These are phyloP conservation scores for Neckera pumila DNA, from an alignment of 225 moss, liverwort and hornwort genomes.

Conservation along the genomic window DNA sequence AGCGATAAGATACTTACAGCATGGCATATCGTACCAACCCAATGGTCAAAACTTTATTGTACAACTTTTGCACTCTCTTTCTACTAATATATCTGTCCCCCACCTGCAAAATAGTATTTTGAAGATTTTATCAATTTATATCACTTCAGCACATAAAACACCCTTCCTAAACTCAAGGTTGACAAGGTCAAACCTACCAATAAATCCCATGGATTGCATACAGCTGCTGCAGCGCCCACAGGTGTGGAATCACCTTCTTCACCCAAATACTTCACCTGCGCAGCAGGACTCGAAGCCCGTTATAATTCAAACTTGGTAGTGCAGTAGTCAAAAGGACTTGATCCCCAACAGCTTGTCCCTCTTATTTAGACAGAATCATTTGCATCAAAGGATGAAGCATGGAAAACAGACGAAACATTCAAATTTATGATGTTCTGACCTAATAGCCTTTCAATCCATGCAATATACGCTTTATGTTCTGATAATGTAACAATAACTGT, in stretches of 20 bases:
- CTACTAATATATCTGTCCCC: conserved; percentile 81
- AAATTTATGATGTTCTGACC: not conserved
- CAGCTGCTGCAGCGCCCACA: conserved; percentile 73
- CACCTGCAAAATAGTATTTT: conserved; percentile 35
- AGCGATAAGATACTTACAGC: conserved; percentile 37
- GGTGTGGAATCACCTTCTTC: conserved; percentile 77
- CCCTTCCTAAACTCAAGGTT: not conserved
- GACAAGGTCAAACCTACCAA: conserved; percentile 37
- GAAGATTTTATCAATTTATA: not conserved
- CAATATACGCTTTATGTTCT: not conserved
- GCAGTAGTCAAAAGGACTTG: not conserved
- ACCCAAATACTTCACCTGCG: conserved; percentile 82
- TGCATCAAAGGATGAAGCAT: not conserved
- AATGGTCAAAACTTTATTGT: conserved; percentile 51
- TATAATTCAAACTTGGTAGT: not conserved
- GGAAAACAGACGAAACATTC: not conserved
- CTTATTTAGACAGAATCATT: not conserved
- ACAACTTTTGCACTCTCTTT: conserved; percentile 52
- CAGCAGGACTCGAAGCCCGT: not conserved
- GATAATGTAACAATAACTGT: not conserved
- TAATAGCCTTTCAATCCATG: not conserved
- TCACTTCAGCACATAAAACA: not conserved
- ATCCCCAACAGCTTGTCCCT: not conserved
- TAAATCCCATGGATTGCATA: conserved; percentile 93
- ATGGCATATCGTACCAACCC: conserved; percentile 67